Conservation (phyloP, 2,329 filamentous ascomycete species). For the Calonectria pteridis region DNA sequence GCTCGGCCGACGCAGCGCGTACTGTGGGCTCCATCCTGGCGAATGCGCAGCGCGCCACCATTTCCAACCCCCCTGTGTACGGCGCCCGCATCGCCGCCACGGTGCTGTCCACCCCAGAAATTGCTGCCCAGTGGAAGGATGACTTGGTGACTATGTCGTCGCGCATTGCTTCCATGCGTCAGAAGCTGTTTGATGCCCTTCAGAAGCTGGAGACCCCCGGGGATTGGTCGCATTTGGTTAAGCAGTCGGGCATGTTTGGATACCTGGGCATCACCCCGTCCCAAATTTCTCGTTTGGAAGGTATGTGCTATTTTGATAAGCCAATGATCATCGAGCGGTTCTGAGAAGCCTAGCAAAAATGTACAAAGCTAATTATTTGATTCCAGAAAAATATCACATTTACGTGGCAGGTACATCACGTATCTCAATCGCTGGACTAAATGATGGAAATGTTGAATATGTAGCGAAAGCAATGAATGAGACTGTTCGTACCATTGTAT, state of each 20-base stretch:
- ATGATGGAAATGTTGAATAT: conserved; percentile 23
- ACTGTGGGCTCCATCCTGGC: conserved; percentile 46
- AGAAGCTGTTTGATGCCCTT: conserved; percentile 48
- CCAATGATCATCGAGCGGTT: too few relatives aligned
- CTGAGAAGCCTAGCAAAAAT: too few relatives aligned
- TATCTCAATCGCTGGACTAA: conserved; percentile 24
- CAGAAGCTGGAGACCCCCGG: conserved; percentile 47
- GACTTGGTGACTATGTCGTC: conserved; percentile 52
- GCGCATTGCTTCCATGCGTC: conserved; percentile 50
- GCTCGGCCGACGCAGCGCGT: conserved; percentile 27
- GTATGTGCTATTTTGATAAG: neutral
- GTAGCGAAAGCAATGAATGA: conserved; percentile 22
- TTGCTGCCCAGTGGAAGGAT: conserved; percentile 48
- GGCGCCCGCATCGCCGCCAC: conserved; percentile 50
- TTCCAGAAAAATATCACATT: conserved; percentile 19
- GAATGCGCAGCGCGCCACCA: conserved; percentile 46
- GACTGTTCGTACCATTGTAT: conserved; percentile 10
- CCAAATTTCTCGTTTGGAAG: conserved; percentile 10
- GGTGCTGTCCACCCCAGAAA: conserved; percentile 44
- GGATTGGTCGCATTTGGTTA: conserved; percentile 50
- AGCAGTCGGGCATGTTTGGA: conserved; percentile 55
- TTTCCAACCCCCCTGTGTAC: conserved; percentile 51
- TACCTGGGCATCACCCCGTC: conserved; percentile 58
- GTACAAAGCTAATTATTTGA: neutral
- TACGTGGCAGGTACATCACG: conserved; percentile 26